Percentiles rank a stretch among this genome's conserved stretches.
phyloP scores from a whole-genome alignment of 192 early-diverging fungal species.

The Chytriomyces sp. region DNA sequence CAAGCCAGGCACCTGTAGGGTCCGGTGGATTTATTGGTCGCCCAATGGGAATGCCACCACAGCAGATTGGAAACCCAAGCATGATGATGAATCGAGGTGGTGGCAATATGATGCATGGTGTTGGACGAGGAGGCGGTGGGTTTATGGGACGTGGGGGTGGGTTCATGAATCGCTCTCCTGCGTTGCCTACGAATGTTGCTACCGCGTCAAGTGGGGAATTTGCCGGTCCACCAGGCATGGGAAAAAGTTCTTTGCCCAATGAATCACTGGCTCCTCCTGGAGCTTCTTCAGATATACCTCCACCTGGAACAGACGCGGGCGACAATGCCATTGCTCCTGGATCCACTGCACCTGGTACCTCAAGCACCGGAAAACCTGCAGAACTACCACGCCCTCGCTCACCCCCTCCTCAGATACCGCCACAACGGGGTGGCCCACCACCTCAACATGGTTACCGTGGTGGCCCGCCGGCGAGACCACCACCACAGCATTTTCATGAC shows the following conservation, averaged over 20 bases:
- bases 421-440: background rate
- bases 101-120: background rate
- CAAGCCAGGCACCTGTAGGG: background rate
- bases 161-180: background rate
- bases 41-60: too few relatives aligned
- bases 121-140: background rate
- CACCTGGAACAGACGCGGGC: background rate
- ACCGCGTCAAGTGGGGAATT: background rate
- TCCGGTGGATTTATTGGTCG: too few relatives aligned
- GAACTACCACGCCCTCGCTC: background rate
- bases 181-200: background rate
- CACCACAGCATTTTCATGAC: background rate
- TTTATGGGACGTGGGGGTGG: slow-evolving; percentile 6
- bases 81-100: slow-evolving; percentile 14
- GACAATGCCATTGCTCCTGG: background rate
- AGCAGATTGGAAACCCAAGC: background rate
- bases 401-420: too few relatives aligned
- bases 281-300: background rate
- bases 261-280: background rate
- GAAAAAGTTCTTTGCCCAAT: background rate
- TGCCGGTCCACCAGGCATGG: background rate
- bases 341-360: background rate
- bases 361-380: background rate
- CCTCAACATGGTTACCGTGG: background rate
- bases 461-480: background rate